Percentiles rank a stretch among this genome's conserved stretches.
phyloP scores from a whole-genome alignment of 2,329 filamentous ascomycete species.

The Microascus cirrosus region DNA sequence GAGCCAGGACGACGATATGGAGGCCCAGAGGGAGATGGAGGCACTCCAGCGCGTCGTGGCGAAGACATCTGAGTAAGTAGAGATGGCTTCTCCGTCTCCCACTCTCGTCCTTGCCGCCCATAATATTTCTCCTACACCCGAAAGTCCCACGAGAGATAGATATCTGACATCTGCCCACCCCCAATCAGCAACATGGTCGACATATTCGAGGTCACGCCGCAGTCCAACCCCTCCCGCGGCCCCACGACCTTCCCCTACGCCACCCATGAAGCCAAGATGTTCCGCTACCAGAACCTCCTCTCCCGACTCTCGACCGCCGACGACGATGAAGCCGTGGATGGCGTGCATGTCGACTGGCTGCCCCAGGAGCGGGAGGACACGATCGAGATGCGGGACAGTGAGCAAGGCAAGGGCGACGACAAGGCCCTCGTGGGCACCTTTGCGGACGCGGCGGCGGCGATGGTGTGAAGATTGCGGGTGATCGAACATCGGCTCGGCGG shows the following conservation, averaged over 20 bases:
- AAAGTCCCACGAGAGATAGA: not conserved
- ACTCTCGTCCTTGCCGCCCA: not conserved
- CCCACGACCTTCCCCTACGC: slow-evolving; percentile 32
- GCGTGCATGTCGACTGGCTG: slow-evolving; percentile 43
- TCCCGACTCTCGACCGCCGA: slow-evolving; percentile 43
- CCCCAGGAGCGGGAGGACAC: slow-evolving; percentile 33
- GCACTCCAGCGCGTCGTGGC: slow-evolving; percentile 53
- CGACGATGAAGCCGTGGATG: slow-evolving; percentile 15
- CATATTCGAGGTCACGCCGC: slow-evolving; percentile 53
- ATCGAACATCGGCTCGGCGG: not conserved
- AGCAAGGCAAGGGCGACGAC: not conserved
- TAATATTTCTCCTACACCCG: not conserved
- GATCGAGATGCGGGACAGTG: slow-evolving; percentile 20
- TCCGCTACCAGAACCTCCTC: slow-evolving; percentile 50
- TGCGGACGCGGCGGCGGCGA: slow-evolving; percentile 44
- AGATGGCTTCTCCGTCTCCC: not conserved
- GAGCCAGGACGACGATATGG: slow-evolving; percentile 46
- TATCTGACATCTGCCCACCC: too few species aligned
- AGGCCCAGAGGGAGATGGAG: slow-evolving; percentile 53
- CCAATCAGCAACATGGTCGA: slow-evolving; percentile 59
- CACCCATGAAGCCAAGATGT: slow-evolving; percentile 42
- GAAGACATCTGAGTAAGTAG: slow-evolving; percentile 49
- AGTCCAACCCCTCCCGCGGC: slow-evolving; percentile 26
- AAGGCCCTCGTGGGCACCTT: slow-evolving; percentile 48
- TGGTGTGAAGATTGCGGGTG: slow-evolving; percentile 19